Percentiles rank a stretch among this genome's conserved stretches.
These are phyloP conservation scores for Coelomomyces lativittatus DNA, from an alignment of 371 early-diverging fungal genomes.

Conservation along the genomic window DNA sequence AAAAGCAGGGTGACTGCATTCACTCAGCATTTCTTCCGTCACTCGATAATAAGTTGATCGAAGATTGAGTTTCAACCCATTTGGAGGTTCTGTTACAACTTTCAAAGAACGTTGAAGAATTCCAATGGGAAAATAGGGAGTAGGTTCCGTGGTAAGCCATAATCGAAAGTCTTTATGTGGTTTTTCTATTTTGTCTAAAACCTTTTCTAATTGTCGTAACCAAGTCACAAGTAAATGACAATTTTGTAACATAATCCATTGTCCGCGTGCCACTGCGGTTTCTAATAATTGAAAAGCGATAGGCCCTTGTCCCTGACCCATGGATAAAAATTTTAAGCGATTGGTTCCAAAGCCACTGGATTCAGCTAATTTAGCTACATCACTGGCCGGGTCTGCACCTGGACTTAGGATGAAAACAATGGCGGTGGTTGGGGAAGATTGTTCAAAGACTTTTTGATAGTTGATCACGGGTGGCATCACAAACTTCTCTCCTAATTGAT, in stretches of 20 bases:
- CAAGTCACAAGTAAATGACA: constrained; percentile 36
- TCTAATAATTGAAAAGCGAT: constrained; percentile 39
- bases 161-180: constrained; percentile 38
- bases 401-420: constrained; percentile 42
- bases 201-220: constrained; percentile 33
- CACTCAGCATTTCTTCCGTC: constrained; percentile 15
- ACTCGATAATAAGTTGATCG: constrained; percentile 27
- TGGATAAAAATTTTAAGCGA: constrained; percentile 32
- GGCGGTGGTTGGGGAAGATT: constrained; percentile 33
- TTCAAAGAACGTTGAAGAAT: constrained; percentile 38
- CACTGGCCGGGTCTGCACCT: constrained; percentile 40
- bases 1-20: constrained; percentile 24
- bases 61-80: constrained; percentile 36
- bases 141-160: constrained; percentile 44
- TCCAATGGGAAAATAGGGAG: constrained; percentile 32
- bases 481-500: constrained; percentile 33
- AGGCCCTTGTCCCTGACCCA: constrained; percentile 45
- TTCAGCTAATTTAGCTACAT: constrained; percentile 38
- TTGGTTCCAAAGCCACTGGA: constrained; percentile 31
- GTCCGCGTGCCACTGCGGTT: constrained; percentile 34
- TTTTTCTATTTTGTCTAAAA: constrained; percentile 36
- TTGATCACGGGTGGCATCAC: constrained; percentile 47
- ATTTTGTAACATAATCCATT: constrained; percentile 47
- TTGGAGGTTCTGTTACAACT: constrained; percentile 47
- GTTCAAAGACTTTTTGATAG: constrained; percentile 36